phyloP scores from a whole-genome alignment of 495 filamentous ascomycete species.

The Lichina pygmaea region DNA sequence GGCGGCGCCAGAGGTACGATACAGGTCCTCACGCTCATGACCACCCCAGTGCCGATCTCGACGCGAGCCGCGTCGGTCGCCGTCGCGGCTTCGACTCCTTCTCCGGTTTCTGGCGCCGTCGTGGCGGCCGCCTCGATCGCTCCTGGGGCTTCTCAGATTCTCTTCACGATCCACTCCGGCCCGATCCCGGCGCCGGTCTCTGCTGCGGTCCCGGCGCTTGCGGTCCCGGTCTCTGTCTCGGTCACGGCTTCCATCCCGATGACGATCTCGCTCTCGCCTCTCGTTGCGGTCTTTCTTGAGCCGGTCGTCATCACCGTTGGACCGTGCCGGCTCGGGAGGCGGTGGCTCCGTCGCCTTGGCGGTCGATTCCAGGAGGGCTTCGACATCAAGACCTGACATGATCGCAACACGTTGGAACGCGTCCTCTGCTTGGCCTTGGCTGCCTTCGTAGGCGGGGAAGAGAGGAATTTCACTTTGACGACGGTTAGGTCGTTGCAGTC shows the following conservation, averaged over 20 bases:
- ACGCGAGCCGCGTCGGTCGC: conserved; percentile 52
- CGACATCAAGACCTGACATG: conserved; percentile 83
- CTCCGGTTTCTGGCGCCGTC: conserved; percentile 64
- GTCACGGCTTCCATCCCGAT: conserved; percentile 16
- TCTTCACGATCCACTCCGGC: conserved; percentile 32
- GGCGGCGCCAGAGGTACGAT: conserved; percentile 5
- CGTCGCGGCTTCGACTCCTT: conserved; percentile 56
- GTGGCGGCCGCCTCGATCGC: conserved; percentile 59
- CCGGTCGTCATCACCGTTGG: conserved; percentile 29
- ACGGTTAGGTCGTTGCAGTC: background rate
- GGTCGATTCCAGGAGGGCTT: conserved; percentile 79
- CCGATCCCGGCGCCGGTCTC: conserved; percentile 28
- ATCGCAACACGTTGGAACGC: background rate
- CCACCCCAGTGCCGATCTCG: conserved; percentile 36
- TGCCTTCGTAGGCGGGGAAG: conserved; percentile 4
- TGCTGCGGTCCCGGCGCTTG: conserved; percentile 26
- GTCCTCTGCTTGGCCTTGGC: background rate
- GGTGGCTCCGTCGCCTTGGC: conserved; percentile 30
- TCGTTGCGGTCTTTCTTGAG: conserved; percentile 28
- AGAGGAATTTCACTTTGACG: conserved; percentile 2
- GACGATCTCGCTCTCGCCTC: conserved; percentile 26
- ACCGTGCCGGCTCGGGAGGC: conserved; percentile 21
- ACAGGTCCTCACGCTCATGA: conserved; percentile 17
- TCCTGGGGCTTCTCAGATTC: conserved; percentile 40
- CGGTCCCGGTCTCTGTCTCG: conserved; percentile 22